A percentile compares a stretch with the other conserved stretches of the same genome.
Evolutionary conservation across 371 early-diverging fungal species (phyloP).

Genomic region (Coemansia sp.): DNA sequence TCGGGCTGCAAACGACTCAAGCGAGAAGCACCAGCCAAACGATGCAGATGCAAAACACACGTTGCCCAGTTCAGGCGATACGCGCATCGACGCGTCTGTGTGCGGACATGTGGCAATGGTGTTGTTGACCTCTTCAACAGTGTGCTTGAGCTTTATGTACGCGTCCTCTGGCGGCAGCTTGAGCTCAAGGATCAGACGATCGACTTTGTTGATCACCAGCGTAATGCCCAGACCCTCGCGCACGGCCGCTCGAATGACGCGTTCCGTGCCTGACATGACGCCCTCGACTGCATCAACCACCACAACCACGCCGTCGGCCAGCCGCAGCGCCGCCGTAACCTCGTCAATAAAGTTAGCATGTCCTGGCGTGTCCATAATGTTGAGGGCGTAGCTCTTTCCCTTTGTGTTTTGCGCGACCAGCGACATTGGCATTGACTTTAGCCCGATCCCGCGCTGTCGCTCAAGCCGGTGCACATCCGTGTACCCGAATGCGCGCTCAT

Average conservation of each 20-base stretch:
- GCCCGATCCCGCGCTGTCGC: constrained; percentile 83
- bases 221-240: constrained; percentile 79
- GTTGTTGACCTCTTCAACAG: constrained; percentile 93
- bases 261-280: constrained; percentile 92
- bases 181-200: constrained; percentile 92
- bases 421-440: constrained; percentile 93
- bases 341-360: constrained; percentile 96
- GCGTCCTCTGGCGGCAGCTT: constrained; percentile 95
- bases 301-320: constrained; percentile 92
- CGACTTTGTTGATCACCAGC: constrained; percentile 94
- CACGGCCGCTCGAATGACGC: constrained; percentile 81
- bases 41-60: constrained; percentile 94
- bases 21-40: constrained; percentile 93
- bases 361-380: constrained; percentile 95
- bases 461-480: constrained; percentile 93
- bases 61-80: constrained; percentile 94
- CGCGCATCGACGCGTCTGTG: constrained; percentile 53
- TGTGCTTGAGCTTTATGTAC: constrained; percentile 92
- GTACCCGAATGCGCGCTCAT: constrained; percentile 51
- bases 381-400: constrained; percentile 86
- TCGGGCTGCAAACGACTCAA: constrained; percentile 88
- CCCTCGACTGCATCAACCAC: constrained; percentile 97
- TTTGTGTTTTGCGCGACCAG: constrained; percentile 82
- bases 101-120: constrained; percentile 59
- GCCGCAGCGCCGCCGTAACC: constrained; percentile 79